phyloP scores from a whole-genome alignment of 1,139 yeast genomes.

The Magnusiomyces sp. region DNA sequence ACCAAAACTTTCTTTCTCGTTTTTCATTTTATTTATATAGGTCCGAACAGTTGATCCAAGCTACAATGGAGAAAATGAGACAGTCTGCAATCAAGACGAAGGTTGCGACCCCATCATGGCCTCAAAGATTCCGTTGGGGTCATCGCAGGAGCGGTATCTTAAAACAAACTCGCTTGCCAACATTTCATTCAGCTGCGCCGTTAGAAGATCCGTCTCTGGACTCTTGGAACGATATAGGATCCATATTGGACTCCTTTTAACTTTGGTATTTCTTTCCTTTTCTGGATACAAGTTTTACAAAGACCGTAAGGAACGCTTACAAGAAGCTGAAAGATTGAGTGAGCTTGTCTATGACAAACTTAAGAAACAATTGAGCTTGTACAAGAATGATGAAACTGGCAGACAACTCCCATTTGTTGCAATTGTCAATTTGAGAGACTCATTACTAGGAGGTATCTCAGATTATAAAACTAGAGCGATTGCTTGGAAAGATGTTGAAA shows the following conservation, averaged over 20 bases:
- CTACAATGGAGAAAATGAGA: conserved; percentile 13
- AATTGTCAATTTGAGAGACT: conserved; percentile 69
- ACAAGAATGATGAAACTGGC: conserved; percentile 32
- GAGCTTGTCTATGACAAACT: conserved; percentile 26
- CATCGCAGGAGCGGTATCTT: conserved; percentile 23
- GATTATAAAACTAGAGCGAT: conserved; percentile 41
- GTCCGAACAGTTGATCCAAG: conserved; percentile 12
- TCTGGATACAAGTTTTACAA: conserved; percentile 14
- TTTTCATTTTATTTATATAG: conserved; percentile 11
- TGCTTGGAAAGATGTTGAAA: conserved; percentile 57
- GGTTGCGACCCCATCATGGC: conserved; percentile 16
- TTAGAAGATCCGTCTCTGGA: conserved; percentile 6
- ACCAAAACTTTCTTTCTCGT: neutral
- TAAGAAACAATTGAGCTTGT: conserved; percentile 32
- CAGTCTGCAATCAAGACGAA: conserved; percentile 5
- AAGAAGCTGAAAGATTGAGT: conserved; percentile 24
- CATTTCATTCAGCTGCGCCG: conserved; percentile 29
- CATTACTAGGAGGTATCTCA: conserved; percentile 40
- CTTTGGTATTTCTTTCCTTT: neutral
- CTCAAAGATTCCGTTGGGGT: conserved; percentile 20
- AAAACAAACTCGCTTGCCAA: conserved; percentile 31
- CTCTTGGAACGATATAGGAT: conserved; percentile 4
- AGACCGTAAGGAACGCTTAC: conserved; percentile 8
- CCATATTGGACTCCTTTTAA: neutral
- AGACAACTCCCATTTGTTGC: conserved; percentile 47